Conservation (phyloP, 1,139 yeast species). For the Groenewaldozyma auringiensis region DNA sequence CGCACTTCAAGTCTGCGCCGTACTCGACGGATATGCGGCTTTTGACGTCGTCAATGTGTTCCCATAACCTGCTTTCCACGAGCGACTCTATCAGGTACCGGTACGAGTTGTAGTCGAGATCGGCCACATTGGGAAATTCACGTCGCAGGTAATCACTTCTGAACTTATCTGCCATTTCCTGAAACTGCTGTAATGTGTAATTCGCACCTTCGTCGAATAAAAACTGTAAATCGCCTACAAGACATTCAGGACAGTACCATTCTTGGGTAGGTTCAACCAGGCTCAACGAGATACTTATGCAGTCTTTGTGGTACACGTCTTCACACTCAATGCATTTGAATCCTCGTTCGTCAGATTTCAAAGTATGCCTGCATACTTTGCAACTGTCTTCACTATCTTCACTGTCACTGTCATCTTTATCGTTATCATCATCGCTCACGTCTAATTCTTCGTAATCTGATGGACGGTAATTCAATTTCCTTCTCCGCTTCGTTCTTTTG, state of each 20-base stretch:
- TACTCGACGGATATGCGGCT: slow-evolving; percentile 42
- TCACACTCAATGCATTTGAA: slow-evolving; percentile 46
- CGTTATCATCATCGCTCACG: too few species aligned
- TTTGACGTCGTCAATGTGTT: slow-evolving; percentile 33
- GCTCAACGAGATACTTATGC: slow-evolving; percentile 36
- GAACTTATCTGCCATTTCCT: slow-evolving; percentile 49
- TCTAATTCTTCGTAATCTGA: slow-evolving; percentile 2
- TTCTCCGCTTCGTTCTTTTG: neutral
- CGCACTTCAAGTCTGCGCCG: slow-evolving; percentile 40
- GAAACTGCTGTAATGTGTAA: slow-evolving; percentile 56
- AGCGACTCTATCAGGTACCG: slow-evolving; percentile 17
- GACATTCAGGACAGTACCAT: slow-evolving; percentile 80
- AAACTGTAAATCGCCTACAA: slow-evolving; percentile 81
- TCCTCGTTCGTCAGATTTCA: neutral
- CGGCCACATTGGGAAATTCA: slow-evolving; percentile 35
- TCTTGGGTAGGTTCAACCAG: slow-evolving; percentile 31
- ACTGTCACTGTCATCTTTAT: slow-evolving; percentile 4
- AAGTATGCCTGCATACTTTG: slow-evolving; percentile 6
- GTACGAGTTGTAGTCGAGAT: slow-evolving; percentile 16
- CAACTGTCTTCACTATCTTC: slow-evolving; percentile 7
- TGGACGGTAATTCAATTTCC: neutral
- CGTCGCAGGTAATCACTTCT: slow-evolving; percentile 36
- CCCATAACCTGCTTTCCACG: slow-evolving; percentile 34
- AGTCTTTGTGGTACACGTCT: slow-evolving; percentile 54
- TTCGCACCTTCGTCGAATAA: slow-evolving; percentile 74